Base-by-base conservation (phyloP, 2,329 filamentous ascomycete species). In the Leptographium radiaticola region DNA sequence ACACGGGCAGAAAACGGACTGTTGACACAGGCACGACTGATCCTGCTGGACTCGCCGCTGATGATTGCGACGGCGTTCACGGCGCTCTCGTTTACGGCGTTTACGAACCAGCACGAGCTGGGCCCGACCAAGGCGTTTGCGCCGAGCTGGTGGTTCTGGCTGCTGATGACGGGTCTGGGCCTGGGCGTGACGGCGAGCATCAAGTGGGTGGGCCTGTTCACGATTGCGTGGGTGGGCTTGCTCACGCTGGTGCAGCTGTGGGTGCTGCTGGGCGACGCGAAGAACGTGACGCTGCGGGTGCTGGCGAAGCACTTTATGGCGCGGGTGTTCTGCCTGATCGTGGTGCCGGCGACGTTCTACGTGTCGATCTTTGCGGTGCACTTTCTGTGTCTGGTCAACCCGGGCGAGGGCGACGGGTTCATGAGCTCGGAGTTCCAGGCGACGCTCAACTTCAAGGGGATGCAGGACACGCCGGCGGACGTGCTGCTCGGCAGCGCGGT, bases 371-470 rank as follows among this genome's bases (percentile, higher is more conserved):
- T 98, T 65, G 90, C 81, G 52, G 94, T 98, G 63, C 93, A 98
- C 75, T 98, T 98, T 71, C 62, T 90, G 61, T 94, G 88, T 74
- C 79, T 98, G 44, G 80, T 85, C 56, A 98, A 98, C 71, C 93
- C 93, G 33, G 93, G 93, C 56, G 93, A 98, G 52, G 93, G 93
- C 53, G 93, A 98, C 69, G 93, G 93, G 53, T 98, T 98, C 75
- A 98, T 98, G 93, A 96, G 90, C 66, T 95, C 91, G 53, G 93
- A 98, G 66, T 98, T 98, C 75, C 93, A 98, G 72, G 87, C 93
- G 36, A 97, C 93, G 2, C 76, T 98, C 60, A 98, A 97, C 73
- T 90, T 83, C 64, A 98, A 97, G 75, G 84, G 81, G 52, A 98
- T 98, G 93, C 84, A 89, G 66, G 89, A 95, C 68, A 89, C 95